Percentiles rank a stretch among this genome's conserved stretches.
phyloP scores from a whole-genome alignment of 2,329 filamentous ascomycete species.

The Alternaria consortialis region DNA sequence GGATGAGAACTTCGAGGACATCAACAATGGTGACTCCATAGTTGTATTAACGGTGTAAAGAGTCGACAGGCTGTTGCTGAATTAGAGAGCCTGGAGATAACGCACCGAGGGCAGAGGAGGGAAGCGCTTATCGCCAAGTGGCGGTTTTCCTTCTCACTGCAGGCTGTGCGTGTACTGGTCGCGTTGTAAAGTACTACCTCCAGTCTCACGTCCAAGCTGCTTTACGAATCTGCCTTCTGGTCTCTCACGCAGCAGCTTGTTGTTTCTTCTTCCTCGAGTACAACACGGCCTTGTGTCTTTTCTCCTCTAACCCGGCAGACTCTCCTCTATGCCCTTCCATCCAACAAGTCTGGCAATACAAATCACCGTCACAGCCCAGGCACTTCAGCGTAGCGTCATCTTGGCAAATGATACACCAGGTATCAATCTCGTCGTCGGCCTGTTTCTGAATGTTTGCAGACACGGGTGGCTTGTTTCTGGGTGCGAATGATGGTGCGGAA shows the following conservation, averaged over 20 bases:
- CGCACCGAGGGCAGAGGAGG: not conserved
- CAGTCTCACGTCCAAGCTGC: not conserved
- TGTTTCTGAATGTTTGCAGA: slow-evolving; percentile 51
- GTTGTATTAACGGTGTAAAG: not conserved
- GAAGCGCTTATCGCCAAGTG: not conserved
- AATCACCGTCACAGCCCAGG: slow-evolving; percentile 72
- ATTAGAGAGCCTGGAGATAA: not conserved
- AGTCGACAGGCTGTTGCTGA: not conserved
- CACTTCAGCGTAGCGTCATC: slow-evolving; percentile 80
- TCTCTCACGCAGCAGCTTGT: slow-evolving; percentile 21
- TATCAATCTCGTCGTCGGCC: slow-evolving; percentile 75
- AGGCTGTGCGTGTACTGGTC: not conserved
- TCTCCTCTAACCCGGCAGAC: slow-evolving; percentile 74
- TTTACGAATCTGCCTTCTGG: not conserved
- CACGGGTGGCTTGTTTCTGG: slow-evolving; percentile 47
- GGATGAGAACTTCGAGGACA: not conserved
- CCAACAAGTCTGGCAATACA: slow-evolving; percentile 84
- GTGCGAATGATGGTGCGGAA: slow-evolving; percentile 57
- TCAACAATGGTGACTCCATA: not conserved
- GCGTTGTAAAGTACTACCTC: not conserved
- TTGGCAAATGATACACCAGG: slow-evolving; percentile 84
- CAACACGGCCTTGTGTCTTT: slow-evolving; percentile 72
- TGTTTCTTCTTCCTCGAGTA: slow-evolving; percentile 52
- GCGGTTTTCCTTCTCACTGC: not conserved
- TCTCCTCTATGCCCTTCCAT: slow-evolving; percentile 79